A percentile compares a stretch with the other conserved stretches of the same genome.
Evolutionary conservation across 371 early-diverging fungal genomes (phyloP).

Genomic region (Lichtheimia ornata): DNA sequence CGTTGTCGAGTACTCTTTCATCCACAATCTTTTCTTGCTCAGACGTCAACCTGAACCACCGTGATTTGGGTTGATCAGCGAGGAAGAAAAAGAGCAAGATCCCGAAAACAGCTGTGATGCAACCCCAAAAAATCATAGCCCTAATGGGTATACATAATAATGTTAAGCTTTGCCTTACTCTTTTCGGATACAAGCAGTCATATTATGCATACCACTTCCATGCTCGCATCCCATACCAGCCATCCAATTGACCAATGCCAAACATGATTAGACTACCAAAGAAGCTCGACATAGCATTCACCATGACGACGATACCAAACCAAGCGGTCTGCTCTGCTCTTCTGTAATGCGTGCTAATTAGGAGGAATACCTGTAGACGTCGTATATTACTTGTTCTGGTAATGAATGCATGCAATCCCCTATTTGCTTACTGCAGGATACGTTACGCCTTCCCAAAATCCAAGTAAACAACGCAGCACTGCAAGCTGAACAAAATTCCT

Average conservation of each 20-base stretch:
- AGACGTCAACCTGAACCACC: constrained; percentile 18
- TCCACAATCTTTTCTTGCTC: constrained; percentile 30
- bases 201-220: constrained; percentile 56
- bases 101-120: constrained; percentile 18
- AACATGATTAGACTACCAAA: constrained; percentile 60
- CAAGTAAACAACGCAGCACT: constrained; percentile 29
- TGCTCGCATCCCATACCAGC: constrained; percentile 28
- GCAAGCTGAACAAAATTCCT: constrained; percentile 26
- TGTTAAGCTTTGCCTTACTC: neutral
- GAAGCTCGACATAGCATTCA: constrained; percentile 17
- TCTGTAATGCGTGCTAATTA: constrained; percentile 21
- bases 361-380: constrained; percentile 15
- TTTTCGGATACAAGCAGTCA: neutral
- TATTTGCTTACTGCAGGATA: constrained; percentile 24
- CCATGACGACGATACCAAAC: constrained; percentile 24
- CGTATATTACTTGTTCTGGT: constrained; percentile 8
- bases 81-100: constrained; percentile 24
- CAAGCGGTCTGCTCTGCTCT: constrained; percentile 29
- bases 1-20: constrained; percentile 28
- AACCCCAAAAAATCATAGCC: constrained; percentile 36
- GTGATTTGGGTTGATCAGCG: constrained; percentile 31
- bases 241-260: constrained; percentile 50
- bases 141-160: constrained; percentile 8
- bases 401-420: constrained; percentile 11
- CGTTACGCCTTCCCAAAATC: constrained; percentile 35